Evolutionary conservation across 2,329 filamentous ascomycete genomes (phyloP), one percentile per base, ranked within the genome.

Genomic region (Huntiella bhutanensis): DNA sequence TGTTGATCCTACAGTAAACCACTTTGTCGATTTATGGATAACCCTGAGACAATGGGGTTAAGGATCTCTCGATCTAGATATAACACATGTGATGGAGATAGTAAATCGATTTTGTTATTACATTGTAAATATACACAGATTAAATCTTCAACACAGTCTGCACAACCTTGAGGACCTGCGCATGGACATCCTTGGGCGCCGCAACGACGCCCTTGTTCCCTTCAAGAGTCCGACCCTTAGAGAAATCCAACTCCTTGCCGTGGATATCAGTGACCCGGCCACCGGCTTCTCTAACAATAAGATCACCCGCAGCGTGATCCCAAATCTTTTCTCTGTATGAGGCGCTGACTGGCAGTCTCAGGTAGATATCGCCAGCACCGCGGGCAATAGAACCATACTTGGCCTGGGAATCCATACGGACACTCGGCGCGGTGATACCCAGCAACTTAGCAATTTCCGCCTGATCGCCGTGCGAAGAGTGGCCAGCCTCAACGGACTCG

Each of bases 291-390:
- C 87, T 73, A 36, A 96, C 91, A 54, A 98, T 87, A 49, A 98
- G 65, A 56, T 94, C 87, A 36, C 91, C 91, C 10, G 88, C 91
- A 13, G 91, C 91, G 61, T 98, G 91, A 59, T 98, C 91, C 91
- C 91, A 98, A 54, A 98, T 98, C 75, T 98, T 98, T 71, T 98
- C 91, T 61, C 93, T 77, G 65, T 98, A 98, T 46, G 80, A 79
- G 55, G 80, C 81, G 59, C 75, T 82, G 50, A 84, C 80, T 3
- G 91, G 91, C 49, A 98, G 66, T 46, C 92, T 75, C 49, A 98
- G 72, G 64, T 98, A 98, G 53, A 98, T 79, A 58, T 98, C 91
- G 43, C 87, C 91, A 4, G 87, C 86, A 40, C 91, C 91, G 52
- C 91, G 73, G 33, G 91, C 91, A 59, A 98, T 93, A 33, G 83